These are phyloP conservation scores for Barnettozyma sucrosica DNA, from an alignment of 805 yeast species.

Conservation along the genomic window DNA sequence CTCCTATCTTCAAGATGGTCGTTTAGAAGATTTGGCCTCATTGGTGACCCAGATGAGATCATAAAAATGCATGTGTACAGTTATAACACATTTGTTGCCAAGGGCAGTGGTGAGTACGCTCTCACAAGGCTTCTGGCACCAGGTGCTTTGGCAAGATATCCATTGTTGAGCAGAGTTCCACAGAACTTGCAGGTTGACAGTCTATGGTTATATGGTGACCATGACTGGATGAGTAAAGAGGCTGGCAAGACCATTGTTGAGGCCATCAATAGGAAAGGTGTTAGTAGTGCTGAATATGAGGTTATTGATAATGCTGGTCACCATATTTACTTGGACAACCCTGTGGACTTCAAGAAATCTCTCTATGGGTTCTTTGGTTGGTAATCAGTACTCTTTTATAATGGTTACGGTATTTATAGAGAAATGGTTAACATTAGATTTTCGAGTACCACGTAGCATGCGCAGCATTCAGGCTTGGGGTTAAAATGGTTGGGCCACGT, in stretches of 20 bases:
- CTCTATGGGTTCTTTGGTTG: conserved; percentile 30
- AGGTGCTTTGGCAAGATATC: conserved; percentile 52
- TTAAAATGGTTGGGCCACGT: neutral
- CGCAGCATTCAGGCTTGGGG: neutral
- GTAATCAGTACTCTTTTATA: conserved; percentile 6
- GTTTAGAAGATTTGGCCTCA: conserved; percentile 37
- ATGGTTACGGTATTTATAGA: neutral
- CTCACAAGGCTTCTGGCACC: conserved; percentile 54
- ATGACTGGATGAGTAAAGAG: conserved; percentile 64
- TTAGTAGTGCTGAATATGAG: conserved; percentile 22
- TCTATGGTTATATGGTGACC: conserved; percentile 61
- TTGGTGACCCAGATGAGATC: conserved; percentile 24
- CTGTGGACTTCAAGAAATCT: conserved; percentile 40
- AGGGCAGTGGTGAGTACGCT: conserved; percentile 62
- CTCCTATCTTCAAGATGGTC: conserved; percentile 51
- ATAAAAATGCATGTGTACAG: conserved; percentile 48
- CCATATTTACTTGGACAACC: conserved; percentile 61
- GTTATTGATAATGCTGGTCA: conserved; percentile 54
- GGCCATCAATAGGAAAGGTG: conserved; percentile 23
- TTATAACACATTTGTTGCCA: conserved; percentile 43
- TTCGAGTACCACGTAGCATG: neutral
- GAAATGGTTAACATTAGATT: neutral
- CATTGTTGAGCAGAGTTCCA: conserved; percentile 49
- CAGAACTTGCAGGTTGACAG: conserved; percentile 26
- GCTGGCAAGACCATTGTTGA: conserved; percentile 47